Evolutionary conservation across 73 alveolate species (phyloP), one percentile per base, ranked within the genome.

Genomic region (Effrenium voratum): DNA sequence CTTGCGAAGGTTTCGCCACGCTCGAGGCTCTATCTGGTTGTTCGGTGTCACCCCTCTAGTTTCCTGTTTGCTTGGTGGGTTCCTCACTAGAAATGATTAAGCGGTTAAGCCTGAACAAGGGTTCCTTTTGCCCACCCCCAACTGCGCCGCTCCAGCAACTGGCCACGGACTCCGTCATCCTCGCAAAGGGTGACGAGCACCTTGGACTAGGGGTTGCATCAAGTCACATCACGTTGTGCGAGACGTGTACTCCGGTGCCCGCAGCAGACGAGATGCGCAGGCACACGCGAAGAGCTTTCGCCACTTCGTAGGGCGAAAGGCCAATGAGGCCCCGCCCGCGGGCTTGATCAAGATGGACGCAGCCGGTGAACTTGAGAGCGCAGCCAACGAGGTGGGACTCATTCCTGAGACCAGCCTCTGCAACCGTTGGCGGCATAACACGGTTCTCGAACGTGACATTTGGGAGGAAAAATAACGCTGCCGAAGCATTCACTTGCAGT

Each of bases 81-180:
- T n/a, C n/a, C n/a, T n/a, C n/a, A n/a, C n/a, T n/a, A n/a, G n/a
- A n/a, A n/a, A n/a, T n/a, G n/a, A n/a, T n/a, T n/a, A n/a, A n/a
- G n/a, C n/a, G n/a, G n/a, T n/a, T n/a, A n/a, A n/a, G n/a, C n/a
- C n/a, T n/a, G n/a, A n/a, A n/a, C n/a, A n/a, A n/a, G n/a, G n/a
- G n/a, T n/a, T n/a, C n/a, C n/a, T n/a, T n/a, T n/a, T n/a, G n/a
- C n/a, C n/a, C n/a, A n/a, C 75, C 50, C 5, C 92, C 92, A 1
- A 49, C 50, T 19, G 76, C 32, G 1, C 92, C 92, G 30, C 49
- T 81, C 50, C 72, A 81, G 45, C 92, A 81, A 50, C 50, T 81
- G 22, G 73, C 92, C 32, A 81, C 92, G 22, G 92, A 81, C 34
- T 73, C 50, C 70, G 93, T 84, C 10, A 84, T 84, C 80, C 8